Base-by-base conservation (phyloP, 495 filamentous ascomycete genomes). In the Penicillium canescens region DNA sequence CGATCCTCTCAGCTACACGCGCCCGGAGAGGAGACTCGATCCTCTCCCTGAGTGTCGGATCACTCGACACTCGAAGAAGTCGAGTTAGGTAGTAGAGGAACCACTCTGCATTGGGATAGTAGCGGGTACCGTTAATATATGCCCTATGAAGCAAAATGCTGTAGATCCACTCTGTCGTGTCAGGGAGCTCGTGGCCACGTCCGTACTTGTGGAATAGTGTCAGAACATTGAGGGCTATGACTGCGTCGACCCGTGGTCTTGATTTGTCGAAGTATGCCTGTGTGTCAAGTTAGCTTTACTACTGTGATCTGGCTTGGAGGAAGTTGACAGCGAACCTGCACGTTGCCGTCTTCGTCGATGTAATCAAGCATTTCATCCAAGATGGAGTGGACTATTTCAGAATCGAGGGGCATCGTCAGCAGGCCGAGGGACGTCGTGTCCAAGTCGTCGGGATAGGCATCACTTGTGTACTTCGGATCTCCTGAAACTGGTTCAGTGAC, bases 101-200 rank as follows among this genome's bases (percentile, higher is more conserved):
- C n/a, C 34, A 36, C 41, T 65, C 65, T 0, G 65, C 35, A 1
- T 7, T 52, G 7, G 44, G 20, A 37, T 65, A 68, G 43, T 63
- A 68, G 0, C 54, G 44, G 5, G 65, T 65, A 10, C 65, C 65
- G n/a, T 50, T 28, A 16, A 65, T 20, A 26, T 66, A 69, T 1
- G 66, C 60, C 6, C 62, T 42, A 33, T 56, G 20, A 1, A 26
- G 12, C 1, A 69, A 50, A 1, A 63, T 39, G 9, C 47, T 20
- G 1, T 47, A 31, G n/a, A 63, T 42, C 60, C 60, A 66, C 54
- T 36, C 2, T 57, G 79, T 46, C 62, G 78, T 55, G 63, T 67
- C 28, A 56, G 66, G 34, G 59, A 80, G 42, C 60, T 81, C 24
- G 67, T 79, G 24, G 46, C 60, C 53, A 11, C 63, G 57, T 7